These are phyloP conservation scores for Catunica adiposa DNA, from an alignment of 2,329 filamentous ascomycete genomes.

Conservation along the genomic window DNA sequence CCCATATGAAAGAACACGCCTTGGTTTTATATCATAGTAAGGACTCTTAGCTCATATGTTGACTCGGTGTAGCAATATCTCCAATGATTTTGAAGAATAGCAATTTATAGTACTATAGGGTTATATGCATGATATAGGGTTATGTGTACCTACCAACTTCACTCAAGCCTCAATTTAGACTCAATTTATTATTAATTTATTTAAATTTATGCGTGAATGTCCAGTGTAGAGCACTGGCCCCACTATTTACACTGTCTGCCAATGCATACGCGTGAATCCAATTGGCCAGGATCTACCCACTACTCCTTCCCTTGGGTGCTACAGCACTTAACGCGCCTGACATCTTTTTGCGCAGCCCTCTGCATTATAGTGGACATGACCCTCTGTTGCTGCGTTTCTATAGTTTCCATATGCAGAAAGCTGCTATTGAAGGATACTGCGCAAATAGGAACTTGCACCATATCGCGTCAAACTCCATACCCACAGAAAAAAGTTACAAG, in stretches of 20 bases:
- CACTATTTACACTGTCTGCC: background rate
- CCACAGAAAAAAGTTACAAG: background rate
- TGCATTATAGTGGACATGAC: too few species aligned
- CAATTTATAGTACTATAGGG: too few species aligned
- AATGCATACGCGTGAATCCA: background rate
- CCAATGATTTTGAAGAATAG: too few species aligned
- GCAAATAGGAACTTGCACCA: background rate
- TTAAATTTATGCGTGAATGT: too few species aligned
- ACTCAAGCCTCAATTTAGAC: too few species aligned
- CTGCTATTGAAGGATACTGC: background rate
- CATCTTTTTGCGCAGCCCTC: background rate
- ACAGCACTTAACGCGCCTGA: background rate
- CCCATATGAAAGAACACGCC: too few species aligned
- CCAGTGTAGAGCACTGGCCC: background rate
- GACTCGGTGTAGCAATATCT: too few species aligned
- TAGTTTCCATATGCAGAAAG: background rate
- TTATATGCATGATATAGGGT: too few species aligned
- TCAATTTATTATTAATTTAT: too few species aligned
- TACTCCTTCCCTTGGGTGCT: background rate
- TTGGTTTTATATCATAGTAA: too few species aligned
- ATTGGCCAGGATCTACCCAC: conserved; percentile 4
- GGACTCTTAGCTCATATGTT: too few species aligned
- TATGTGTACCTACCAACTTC: too few species aligned
- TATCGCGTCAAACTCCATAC: background rate
- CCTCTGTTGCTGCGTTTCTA: background rate